Conservation (phyloP, 2,329 filamentous ascomycete species). For the Epichloe hybrida region DNA sequence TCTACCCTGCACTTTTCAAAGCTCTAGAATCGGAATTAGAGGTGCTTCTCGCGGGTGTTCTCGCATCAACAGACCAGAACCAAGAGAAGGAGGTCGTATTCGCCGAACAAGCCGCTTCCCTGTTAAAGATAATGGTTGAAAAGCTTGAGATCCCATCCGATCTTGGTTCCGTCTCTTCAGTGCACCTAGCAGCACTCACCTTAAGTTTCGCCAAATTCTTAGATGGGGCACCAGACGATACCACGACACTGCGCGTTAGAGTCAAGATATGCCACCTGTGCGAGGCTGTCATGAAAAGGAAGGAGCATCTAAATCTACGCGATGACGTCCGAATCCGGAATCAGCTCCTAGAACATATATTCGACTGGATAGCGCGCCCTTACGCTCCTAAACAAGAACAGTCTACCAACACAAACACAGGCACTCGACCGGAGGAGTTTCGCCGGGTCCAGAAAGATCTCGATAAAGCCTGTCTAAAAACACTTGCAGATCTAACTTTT, state of each 20-base stretch:
- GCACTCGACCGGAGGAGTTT: conserved; percentile 41
- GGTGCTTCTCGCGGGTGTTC: conserved; percentile 43
- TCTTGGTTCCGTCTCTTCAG: conserved; percentile 45
- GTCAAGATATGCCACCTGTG: conserved; percentile 57
- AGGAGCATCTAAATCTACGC: conserved; percentile 53
- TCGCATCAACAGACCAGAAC: conserved; percentile 35
- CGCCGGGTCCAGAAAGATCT: conserved; percentile 48
- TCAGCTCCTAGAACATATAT: conserved; percentile 53
- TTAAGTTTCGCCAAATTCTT: conserved; percentile 56
- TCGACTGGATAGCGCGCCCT: conserved; percentile 53
- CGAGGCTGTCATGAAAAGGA: conserved; percentile 50
- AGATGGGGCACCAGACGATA: conserved; percentile 41
- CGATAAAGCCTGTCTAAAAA: conserved; percentile 50
- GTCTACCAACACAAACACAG: conserved; percentile 15
- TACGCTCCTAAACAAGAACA: conserved; percentile 34
- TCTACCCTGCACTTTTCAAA: conserved; percentile 51
- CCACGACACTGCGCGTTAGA: conserved; percentile 47
- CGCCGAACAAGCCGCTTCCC: conserved; percentile 51
- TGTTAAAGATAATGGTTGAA: conserved; percentile 51
- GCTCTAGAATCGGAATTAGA: conserved; percentile 53
- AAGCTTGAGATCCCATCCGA: conserved; percentile 50
- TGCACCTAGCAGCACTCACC: conserved; percentile 50
- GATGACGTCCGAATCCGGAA: conserved; percentile 58
- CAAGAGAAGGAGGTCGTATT: conserved; percentile 51
- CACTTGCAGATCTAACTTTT: conserved; percentile 52